phyloP scores from a whole-genome alignment of 805 yeast genomes.

The Sugiyamaella chiloensis region DNA sequence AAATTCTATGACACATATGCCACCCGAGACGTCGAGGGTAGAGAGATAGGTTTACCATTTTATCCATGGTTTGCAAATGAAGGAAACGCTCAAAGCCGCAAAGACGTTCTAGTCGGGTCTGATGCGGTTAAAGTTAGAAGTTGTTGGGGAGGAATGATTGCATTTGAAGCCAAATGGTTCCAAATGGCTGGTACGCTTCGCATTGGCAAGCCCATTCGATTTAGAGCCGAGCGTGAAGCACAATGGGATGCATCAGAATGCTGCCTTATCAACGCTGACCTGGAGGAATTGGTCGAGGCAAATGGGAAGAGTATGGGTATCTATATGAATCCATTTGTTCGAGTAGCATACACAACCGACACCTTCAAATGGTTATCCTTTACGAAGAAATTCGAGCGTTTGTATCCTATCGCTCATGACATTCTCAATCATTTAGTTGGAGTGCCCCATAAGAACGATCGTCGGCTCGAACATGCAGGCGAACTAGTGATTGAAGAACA shows the following conservation, averaged over 20 bases:
- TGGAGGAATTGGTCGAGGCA: constrained; percentile 5
- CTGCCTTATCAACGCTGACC: constrained; percentile 19
- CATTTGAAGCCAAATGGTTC: constrained; percentile 18
- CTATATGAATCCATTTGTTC: constrained; percentile 18
- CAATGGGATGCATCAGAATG: constrained; percentile 20
- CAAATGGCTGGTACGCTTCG: not conserved
- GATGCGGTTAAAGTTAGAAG: constrained; percentile 18
- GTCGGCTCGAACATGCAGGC: constrained; percentile 7
- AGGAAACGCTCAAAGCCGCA: constrained; percentile 16
- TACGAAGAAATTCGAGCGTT: constrained; percentile 17
- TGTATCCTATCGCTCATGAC: constrained; percentile 13
- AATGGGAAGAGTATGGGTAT: constrained; percentile 5
- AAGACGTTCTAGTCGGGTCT: constrained; percentile 13
- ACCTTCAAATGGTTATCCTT: constrained; percentile 13
- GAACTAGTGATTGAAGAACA: not conserved
- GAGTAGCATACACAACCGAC: constrained; percentile 16
- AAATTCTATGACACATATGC: constrained; percentile 22
- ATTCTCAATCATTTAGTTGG: constrained; percentile 10
- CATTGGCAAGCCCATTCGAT: constrained; percentile 1
- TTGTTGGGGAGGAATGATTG: constrained; percentile 23
- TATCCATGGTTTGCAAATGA: constrained; percentile 18
- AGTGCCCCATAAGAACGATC: constrained; percentile 15
- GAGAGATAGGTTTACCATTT: constrained; percentile 19
- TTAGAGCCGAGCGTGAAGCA: constrained; percentile 13
- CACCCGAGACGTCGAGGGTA: constrained; percentile 18